phyloP scores from a whole-genome alignment of 805 yeast species.

The Pichia insulana region DNA sequence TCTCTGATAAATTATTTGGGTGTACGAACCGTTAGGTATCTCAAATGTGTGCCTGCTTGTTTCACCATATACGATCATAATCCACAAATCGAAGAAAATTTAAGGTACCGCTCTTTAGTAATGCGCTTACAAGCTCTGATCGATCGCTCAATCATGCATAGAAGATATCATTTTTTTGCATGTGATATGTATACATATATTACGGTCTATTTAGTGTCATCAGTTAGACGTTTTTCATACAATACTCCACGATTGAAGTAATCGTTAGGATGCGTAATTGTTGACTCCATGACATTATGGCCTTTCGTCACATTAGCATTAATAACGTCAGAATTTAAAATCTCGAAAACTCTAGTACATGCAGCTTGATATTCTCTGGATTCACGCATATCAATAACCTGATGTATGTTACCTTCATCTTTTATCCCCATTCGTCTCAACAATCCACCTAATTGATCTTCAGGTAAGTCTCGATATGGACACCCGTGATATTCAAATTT shows the following conservation, averaged over 20 bases:
- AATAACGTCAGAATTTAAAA: slow-evolving; percentile 44
- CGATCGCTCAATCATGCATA: too few relatives aligned
- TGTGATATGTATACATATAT: too few relatives aligned
- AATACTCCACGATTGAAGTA: slow-evolving; percentile 74
- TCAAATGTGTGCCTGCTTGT: too few relatives aligned
- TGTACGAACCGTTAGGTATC: too few relatives aligned
- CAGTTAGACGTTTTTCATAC: slow-evolving; percentile 31
- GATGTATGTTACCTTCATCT: slow-evolving; percentile 40
- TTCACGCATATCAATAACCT: slow-evolving; percentile 60
- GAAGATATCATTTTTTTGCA: too few relatives aligned
- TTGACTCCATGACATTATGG: slow-evolving; percentile 41
- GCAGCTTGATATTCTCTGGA: slow-evolving; percentile 74
- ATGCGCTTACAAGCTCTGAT: too few relatives aligned
- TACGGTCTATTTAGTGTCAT: neutral
- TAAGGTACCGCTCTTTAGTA: too few relatives aligned
- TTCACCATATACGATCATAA: too few relatives aligned
- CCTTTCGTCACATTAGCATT: slow-evolving; percentile 30
- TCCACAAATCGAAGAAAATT: too few relatives aligned
- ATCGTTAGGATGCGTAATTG: slow-evolving; percentile 78
- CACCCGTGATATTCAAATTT: slow-evolving; percentile 80
- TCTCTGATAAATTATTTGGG: too few relatives aligned
- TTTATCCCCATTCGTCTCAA: slow-evolving; percentile 57
- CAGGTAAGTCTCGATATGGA: slow-evolving; percentile 71
- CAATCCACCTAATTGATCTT: slow-evolving; percentile 51
- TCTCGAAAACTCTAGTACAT: slow-evolving; percentile 82